Conservation (phyloP, 2,329 filamentous ascomycete genomes). For the Ophiostoma sp. region DNA sequence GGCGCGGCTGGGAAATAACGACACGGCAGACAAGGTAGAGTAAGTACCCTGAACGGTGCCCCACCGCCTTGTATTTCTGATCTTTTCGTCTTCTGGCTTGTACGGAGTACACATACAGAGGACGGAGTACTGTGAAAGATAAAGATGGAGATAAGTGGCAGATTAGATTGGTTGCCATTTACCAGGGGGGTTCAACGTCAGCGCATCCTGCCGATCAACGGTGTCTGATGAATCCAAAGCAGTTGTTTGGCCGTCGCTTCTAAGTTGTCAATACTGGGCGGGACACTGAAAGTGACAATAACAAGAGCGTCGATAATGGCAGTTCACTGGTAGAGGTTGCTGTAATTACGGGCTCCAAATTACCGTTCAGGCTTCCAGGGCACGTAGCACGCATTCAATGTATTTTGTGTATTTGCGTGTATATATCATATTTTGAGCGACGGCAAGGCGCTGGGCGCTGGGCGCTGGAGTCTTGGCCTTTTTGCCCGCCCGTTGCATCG, state of each 20-base stretch:
- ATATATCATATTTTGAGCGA: background rate
- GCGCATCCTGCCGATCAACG: constrained; percentile 10
- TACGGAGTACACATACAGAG: too few species aligned
- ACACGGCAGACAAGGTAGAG: background rate
- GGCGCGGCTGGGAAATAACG: background rate
- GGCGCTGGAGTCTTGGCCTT: background rate
- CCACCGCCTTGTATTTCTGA: background rate
- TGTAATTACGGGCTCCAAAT: background rate
- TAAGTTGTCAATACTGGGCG: background rate
- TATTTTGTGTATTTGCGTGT: background rate
- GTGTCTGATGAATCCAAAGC: background rate
- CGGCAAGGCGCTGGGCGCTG: background rate
- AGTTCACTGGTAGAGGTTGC: background rate
- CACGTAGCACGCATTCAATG: background rate
- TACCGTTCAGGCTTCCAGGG: background rate
- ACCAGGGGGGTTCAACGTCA: constrained; percentile 6
- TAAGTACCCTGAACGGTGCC: background rate
- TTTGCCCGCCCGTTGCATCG: background rate
- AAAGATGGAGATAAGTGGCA: background rate
- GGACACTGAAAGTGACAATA: background rate
- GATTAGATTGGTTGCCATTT: constrained; percentile 8
- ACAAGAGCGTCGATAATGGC: background rate
- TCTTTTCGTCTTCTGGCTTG: background rate
- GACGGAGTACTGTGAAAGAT: background rate
- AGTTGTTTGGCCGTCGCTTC: background rate